Evolutionary conservation across 1,284 basidiomycete species (phyloP).

Genomic region (Leccinum variabile): DNA sequence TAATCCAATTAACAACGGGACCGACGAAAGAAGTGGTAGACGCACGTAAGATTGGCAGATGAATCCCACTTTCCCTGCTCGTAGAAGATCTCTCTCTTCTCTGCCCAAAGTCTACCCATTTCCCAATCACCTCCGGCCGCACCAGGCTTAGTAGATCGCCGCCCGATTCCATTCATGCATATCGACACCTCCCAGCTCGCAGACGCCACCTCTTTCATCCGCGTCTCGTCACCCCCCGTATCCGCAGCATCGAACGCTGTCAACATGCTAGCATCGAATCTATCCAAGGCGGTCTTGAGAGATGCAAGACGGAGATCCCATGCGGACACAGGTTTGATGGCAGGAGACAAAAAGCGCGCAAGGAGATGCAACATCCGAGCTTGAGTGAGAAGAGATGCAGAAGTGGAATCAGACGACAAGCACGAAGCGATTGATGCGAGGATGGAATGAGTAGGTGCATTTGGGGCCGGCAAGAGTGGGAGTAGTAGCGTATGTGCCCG

Average conservation of each 20-base stretch:
- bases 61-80: conserved; percentile 79
- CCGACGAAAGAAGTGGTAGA: not conserved
- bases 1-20: conserved; percentile 4
- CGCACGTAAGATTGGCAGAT: conserved; percentile 24
- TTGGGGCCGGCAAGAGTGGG: conserved; percentile 54
- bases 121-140: conserved; percentile 70
- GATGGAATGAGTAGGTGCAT: conserved; percentile 56
- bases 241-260: conserved; percentile 86
- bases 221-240: conserved; percentile 55
- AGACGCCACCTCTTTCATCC: conserved; percentile 77
- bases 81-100: conserved; percentile 94
- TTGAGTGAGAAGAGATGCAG: conserved; percentile 47
- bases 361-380: conserved; percentile 69
- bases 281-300: conserved; percentile 78
- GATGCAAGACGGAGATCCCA: conserved; percentile 64
- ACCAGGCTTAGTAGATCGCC: conserved; percentile 31
- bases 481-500: conserved; percentile 67
- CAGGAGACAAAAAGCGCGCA: conserved; percentile 67
- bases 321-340: conserved; percentile 63
- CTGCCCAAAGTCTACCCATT: conserved; percentile 88
- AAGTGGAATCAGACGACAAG: conserved; percentile 33
- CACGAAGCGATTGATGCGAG: conserved; percentile 50
- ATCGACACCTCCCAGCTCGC: conserved; percentile 83
- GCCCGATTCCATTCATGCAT: conserved; percentile 35
- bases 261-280: conserved; percentile 83